Evolutionary conservation across 768 basidiomycete species (phyloP), one percentile per base, ranked within the genome.

Genomic region (Collybiopsis confluens): DNA sequence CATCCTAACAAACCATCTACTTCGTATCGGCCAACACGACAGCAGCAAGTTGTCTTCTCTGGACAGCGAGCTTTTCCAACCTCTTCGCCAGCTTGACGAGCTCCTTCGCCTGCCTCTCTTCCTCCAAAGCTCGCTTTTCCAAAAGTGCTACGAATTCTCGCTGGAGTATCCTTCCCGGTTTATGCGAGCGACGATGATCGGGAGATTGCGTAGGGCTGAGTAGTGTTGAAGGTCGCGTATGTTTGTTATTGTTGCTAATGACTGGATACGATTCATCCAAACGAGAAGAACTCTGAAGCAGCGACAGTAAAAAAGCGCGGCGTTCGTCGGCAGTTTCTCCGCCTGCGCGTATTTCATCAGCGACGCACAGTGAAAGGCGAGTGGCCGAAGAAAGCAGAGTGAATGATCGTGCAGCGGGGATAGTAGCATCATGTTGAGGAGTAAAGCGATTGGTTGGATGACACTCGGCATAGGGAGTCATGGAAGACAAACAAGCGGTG

Each of bases 31-130:
- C 1, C 7, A 24, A 37, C 33, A 44, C n/a, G 45, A 42, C 35
- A 26, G 41, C 45, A 18, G 55, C 43, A 43, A 33, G 15, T 47
- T 42, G 47, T 37, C 53, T 54, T 47, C 59, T 54, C 44, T 43
- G 28, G 11, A n/a, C 36, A 4, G 56, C 54, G 5, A 60, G 23
- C 28, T 33, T 44, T n/a, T 48, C 41, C 26, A 60, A 37, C 35
- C 54, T 54, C 33, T 47, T 36, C 26, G 49, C 54, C 54, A 60
- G 26, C 8, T n/a, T 8, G 33, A 13, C 35, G 3, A 60, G 36
- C 16, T 56, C 36, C 36, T 36, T 45, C 5, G 57, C 57, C 28
- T 55, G 24, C 10, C 42, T 52, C 44, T 60, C 56, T 33, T 60
- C 59, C 11, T 45, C 42, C 21, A 41, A 24, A 4, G 56, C 57